Percentiles rank a stretch among this genome's conserved stretches.
phyloP scores from a whole-genome alignment of 352 stramenopile species.

The Achlya hypogyna region DNA sequence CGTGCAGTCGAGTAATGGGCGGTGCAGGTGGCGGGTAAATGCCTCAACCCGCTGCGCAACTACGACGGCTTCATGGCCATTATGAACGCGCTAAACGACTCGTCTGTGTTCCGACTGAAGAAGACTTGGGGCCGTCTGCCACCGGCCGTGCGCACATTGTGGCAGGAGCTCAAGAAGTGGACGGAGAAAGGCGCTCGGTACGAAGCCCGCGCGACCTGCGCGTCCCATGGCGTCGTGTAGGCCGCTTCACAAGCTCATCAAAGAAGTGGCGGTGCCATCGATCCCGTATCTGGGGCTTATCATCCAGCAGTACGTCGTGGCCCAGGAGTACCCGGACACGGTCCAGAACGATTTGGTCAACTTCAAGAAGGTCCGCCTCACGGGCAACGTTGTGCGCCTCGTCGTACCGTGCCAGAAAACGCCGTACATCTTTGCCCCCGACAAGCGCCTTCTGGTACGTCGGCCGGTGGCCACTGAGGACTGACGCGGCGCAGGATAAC shows the following conservation, averaged over 20 bases:
- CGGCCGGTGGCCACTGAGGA: neutral
- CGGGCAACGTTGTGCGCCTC: slow-evolving; percentile 43
- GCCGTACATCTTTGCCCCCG: slow-evolving; percentile 64
- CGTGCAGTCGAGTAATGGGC: neutral
- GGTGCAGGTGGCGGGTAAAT: slow-evolving; percentile 50
- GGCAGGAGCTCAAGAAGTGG: slow-evolving; percentile 73
- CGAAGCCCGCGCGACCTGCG: neutral
- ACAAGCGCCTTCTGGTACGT: slow-evolving; percentile 77
- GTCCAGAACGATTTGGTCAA: slow-evolving; percentile 75
- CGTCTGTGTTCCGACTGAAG: slow-evolving; percentile 78
- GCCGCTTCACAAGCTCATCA: slow-evolving; percentile 70
- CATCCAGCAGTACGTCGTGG: slow-evolving; percentile 74
- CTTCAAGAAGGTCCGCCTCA: slow-evolving; percentile 80
- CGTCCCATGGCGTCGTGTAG: slow-evolving; percentile 10
- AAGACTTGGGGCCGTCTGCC: slow-evolving; percentile 73
- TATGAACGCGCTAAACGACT: slow-evolving; percentile 85
- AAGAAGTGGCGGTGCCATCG: slow-evolving; percentile 48
- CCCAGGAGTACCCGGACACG: slow-evolving; percentile 74
- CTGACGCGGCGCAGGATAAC: slow-evolving; percentile 39
- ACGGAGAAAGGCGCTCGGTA: slow-evolving; percentile 72
- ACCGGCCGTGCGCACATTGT: slow-evolving; percentile 58
- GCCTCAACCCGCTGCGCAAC: slow-evolving; percentile 73
- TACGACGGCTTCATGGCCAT: slow-evolving; percentile 85
- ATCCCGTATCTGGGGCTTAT: slow-evolving; percentile 81
- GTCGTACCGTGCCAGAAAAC: slow-evolving; percentile 62